These are phyloP conservation scores for Naumovozyma baii DNA, from an alignment of 805 yeast species.

Conservation along the genomic window DNA sequence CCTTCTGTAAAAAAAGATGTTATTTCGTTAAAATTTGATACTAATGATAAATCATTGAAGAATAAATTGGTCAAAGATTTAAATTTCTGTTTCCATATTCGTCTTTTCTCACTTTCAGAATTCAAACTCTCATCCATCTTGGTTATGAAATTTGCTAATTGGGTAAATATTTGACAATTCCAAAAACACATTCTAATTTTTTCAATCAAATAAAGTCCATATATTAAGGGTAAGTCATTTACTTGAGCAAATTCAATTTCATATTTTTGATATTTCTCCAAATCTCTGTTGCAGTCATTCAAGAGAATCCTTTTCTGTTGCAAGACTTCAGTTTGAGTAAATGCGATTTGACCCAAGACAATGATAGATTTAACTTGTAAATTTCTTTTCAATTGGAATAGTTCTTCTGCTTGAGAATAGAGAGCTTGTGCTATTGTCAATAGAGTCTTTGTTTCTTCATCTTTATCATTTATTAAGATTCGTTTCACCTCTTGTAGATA, in stretches of 20 bases:
- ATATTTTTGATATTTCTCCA: conserved; percentile 19
- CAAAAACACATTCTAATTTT: conserved; percentile 50
- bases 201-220: conserved; percentile 62
- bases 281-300: conserved; percentile 26
- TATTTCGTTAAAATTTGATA: background rate
- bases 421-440: conserved; percentile 23
- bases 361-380: conserved; percentile 28
- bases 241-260: conserved; percentile 32
- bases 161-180: conserved; percentile 25
- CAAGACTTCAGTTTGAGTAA: conserved; percentile 32
- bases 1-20: background rate
- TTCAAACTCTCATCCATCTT: conserved; percentile 47
- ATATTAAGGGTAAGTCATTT: conserved; percentile 58
- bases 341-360: conserved; percentile 27
- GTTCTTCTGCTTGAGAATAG: conserved; percentile 15
- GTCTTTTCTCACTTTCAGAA: conserved; percentile 46
- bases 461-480: conserved; percentile 7
- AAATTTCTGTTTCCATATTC: conserved; percentile 57
- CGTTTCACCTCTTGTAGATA: conserved; percentile 3
- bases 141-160: conserved; percentile 38
- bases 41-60: background rate
- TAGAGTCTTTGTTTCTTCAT: conserved; percentile 11
- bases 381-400: conserved; percentile 26
- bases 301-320: conserved; percentile 26
- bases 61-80: conserved; percentile 22